phyloP scores from a whole-genome alignment of 495 filamentous ascomycete genomes.

The Penicillium ochrochloron region DNA sequence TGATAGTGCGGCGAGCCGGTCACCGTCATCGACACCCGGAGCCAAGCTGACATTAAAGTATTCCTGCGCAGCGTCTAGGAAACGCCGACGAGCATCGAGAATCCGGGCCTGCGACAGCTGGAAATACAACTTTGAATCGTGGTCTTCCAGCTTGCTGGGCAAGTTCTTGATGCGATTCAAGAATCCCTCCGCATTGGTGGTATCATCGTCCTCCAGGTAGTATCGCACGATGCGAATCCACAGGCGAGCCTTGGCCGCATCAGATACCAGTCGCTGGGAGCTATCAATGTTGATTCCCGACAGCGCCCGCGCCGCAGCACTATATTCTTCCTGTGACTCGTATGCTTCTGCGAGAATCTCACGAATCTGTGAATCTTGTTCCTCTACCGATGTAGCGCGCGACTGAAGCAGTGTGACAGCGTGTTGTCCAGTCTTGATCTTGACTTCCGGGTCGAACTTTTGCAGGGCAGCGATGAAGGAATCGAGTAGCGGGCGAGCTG shows the following conservation, averaged over 20 bases:
- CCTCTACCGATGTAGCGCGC: slow-evolving; percentile 77
- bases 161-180: slow-evolving; percentile 93
- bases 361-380: slow-evolving; percentile 77
- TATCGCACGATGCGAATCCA: slow-evolving; percentile 96
- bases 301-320: slow-evolving; percentile 74
- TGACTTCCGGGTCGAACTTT: slow-evolving; percentile 60
- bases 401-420: slow-evolving; percentile 67
- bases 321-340: slow-evolving; percentile 80
- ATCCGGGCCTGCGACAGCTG: slow-evolving; percentile 91
- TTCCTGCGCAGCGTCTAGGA: slow-evolving; percentile 84
- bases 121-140: slow-evolving; percentile 78
- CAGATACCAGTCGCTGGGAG: slow-evolving; percentile 79
- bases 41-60: slow-evolving; percentile 87
- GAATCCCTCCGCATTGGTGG: slow-evolving; percentile 79
- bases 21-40: slow-evolving; percentile 77
- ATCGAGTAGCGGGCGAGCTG: slow-evolving; percentile 70
- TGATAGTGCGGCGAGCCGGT: slow-evolving; percentile 78
- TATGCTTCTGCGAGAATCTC: slow-evolving; percentile 82
- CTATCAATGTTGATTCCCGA: slow-evolving; percentile 85
- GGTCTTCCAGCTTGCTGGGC: slow-evolving; percentile 76
- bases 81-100: slow-evolving; percentile 84
- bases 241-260: slow-evolving; percentile 75
- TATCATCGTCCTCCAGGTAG: slow-evolving; percentile 93
- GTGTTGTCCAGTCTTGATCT: slow-evolving; percentile 71
- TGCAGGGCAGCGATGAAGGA: slow-evolving; percentile 65